Evolutionary conservation across 768 basidiomycete species (phyloP).

Genomic region (Coprinellus micaceus): DNA sequence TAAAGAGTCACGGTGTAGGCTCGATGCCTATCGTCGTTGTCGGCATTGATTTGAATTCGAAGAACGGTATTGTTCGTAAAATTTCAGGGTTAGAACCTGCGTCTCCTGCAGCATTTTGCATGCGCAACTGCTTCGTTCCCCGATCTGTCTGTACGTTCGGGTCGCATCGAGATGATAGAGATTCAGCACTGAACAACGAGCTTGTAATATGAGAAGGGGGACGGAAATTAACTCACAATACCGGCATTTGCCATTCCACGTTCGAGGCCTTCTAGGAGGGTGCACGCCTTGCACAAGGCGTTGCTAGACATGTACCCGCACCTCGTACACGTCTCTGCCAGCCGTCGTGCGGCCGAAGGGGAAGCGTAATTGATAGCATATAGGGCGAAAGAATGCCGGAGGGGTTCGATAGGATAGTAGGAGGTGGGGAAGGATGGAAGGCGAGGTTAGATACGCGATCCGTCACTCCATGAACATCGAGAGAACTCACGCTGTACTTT

Average conservation of each 20-base stretch:
- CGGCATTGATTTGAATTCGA: constrained; percentile 30
- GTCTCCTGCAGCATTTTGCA: constrained; percentile 11
- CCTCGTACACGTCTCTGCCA: constrained; percentile 81
- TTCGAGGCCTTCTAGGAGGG: constrained; percentile 85
- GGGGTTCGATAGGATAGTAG: no score
- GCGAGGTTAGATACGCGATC: constrained; percentile 10
- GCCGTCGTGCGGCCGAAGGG: no score
- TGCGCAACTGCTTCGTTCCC: constrained; percentile 50
- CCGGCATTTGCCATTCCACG: constrained; percentile 67
- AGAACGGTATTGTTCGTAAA: constrained; percentile 74
- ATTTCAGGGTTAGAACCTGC: constrained; percentile 60
- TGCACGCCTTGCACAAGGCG: constrained; percentile 94
- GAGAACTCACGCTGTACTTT: constrained; percentile 73
- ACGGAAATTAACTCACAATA: constrained; percentile 45
- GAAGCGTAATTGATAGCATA: no score
- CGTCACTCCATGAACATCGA: constrained; percentile 1
- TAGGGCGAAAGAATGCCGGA: no score
- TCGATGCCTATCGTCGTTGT: constrained; percentile 35
- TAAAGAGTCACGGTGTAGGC: constrained; percentile 30
- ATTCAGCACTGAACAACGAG: background rate
- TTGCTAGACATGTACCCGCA: constrained; percentile 98
- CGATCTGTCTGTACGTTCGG: constrained; percentile 54
- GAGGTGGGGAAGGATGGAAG: constrained; percentile 1
- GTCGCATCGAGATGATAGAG: constrained; percentile 11
- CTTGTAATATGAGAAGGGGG: constrained; percentile 4